Evolutionary conservation across 495 filamentous ascomycete species (phyloP).

Genomic region (Aspergillus saccharolyticus): DNA sequence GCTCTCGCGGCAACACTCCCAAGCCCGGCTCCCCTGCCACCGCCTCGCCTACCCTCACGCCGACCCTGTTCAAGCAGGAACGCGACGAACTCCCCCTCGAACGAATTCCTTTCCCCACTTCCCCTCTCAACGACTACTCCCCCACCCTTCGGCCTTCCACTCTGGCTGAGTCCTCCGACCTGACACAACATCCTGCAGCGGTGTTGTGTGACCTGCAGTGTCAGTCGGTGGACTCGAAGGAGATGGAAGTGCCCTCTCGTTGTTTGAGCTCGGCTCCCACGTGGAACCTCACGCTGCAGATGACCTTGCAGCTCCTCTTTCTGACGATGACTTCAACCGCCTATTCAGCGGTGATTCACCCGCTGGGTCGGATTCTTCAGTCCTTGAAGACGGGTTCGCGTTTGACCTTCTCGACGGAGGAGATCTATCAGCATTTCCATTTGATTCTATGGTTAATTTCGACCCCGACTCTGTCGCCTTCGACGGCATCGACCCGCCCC

Average conservation of each 20-base stretch:
- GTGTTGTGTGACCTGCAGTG: constrained; percentile 99
- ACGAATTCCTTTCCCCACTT: constrained; percentile 46
- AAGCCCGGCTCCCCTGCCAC: constrained; percentile 33
- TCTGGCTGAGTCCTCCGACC: constrained; percentile 69
- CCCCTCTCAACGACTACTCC: constrained; percentile 46
- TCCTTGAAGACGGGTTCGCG: constrained; percentile 73
- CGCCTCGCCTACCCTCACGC: constrained; percentile 42
- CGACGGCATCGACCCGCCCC: constrained; percentile 43
- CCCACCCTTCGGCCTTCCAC: constrained; percentile 46
- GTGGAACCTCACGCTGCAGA: constrained; percentile 37
- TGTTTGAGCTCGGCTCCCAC: constrained; percentile 49
- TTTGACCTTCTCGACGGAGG: constrained; percentile 55
- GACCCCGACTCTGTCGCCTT: constrained; percentile 54
- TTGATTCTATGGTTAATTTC: constrained; percentile 83
- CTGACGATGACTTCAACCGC: constrained; percentile 63
- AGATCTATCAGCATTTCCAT: constrained; percentile 62
- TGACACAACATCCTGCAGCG: constrained; percentile 99
- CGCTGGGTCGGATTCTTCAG: constrained; percentile 65
- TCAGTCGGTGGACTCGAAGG: constrained; percentile 74
- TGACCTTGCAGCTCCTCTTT: constrained; percentile 51
- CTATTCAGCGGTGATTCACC: constrained; percentile 65
- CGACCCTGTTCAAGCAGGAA: constrained; percentile 54
- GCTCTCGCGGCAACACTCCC: constrained; percentile 41
- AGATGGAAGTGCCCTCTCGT: constrained; percentile 47
- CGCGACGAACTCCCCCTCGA: constrained; percentile 45